Evolutionary conservation across 2,329 filamentous ascomycete genomes (phyloP).

Genomic region (Beauveria brongniartii): DNA sequence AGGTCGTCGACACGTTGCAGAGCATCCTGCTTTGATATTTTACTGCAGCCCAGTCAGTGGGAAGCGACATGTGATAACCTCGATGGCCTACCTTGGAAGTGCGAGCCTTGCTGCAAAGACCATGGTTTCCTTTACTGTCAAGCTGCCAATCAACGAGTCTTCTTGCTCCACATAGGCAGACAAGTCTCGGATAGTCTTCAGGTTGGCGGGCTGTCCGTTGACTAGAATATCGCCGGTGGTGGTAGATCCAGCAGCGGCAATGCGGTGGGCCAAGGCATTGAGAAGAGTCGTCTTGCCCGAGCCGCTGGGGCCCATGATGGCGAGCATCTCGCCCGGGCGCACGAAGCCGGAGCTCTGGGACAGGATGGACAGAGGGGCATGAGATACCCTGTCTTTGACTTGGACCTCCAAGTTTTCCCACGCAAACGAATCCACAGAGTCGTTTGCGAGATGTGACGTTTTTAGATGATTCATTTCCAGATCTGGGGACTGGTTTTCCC

Average conservation of each 20-base stretch:
- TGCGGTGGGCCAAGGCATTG: slow-evolving; percentile 64
- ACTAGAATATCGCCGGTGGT: slow-evolving; percentile 46
- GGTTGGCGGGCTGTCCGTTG: slow-evolving; percentile 51
- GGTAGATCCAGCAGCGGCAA: slow-evolving; percentile 31
- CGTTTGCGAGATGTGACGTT: slow-evolving; percentile 48
- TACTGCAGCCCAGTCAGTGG: slow-evolving; percentile 16
- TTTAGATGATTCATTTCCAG: slow-evolving; percentile 12
- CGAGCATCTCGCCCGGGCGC: slow-evolving; percentile 57
- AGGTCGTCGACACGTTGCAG: slow-evolving; percentile 56
- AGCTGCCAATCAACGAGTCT: slow-evolving; percentile 70
- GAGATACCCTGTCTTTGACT: slow-evolving; percentile 54
- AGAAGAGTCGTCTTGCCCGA: slow-evolving; percentile 79
- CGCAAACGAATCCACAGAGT: slow-evolving; percentile 52
- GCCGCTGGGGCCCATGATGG: slow-evolving; percentile 70
- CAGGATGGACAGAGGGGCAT: slow-evolving; percentile 13
- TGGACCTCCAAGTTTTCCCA: slow-evolving; percentile 60
- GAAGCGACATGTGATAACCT: background rate
- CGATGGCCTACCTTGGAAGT: slow-evolving; percentile 11
- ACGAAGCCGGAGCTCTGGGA: slow-evolving; percentile 13
- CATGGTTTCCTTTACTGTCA: slow-evolving; percentile 75
- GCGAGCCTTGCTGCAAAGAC: slow-evolving; percentile 67
- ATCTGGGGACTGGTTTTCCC: background rate
- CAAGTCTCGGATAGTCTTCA: slow-evolving; percentile 52
- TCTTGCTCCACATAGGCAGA: slow-evolving; percentile 82
- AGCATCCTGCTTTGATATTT: slow-evolving; percentile 44